Percentiles rank a stretch among this genome's conserved stretches.
Conservation (phyloP, 2,329 filamentous ascomycete genomes). For the Aspergillus phoenicis region DNA sequence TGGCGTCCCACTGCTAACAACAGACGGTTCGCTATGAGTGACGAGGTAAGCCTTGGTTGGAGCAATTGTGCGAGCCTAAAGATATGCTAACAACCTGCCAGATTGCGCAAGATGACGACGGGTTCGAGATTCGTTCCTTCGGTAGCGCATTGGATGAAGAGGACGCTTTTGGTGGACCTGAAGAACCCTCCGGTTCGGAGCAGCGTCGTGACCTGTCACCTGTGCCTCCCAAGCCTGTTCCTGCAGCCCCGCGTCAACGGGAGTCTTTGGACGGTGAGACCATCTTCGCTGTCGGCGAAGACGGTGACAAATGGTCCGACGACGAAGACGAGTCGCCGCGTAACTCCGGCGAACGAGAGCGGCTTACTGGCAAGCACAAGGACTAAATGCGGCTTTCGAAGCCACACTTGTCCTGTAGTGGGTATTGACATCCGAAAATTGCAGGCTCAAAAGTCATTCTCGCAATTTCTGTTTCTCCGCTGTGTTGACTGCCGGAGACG, state of each 20-base stretch:
- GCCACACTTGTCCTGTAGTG: not conserved
- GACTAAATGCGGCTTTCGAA: constrained; percentile 14
- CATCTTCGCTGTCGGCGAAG: constrained; percentile 88
- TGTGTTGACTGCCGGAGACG: constrained; percentile 16
- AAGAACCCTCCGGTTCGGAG: constrained; percentile 36
- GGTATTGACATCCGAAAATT: not conserved
- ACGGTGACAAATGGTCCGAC: constrained; percentile 82
- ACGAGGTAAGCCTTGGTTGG: constrained; percentile 63
- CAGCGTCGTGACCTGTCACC: constrained; percentile 42
- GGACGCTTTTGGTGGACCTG: constrained; percentile 48
- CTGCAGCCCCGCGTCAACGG: constrained; percentile 54
- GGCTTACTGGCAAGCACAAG: constrained; percentile 54
- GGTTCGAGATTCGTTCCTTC: constrained; percentile 94
- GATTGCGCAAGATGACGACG: constrained; percentile 97
- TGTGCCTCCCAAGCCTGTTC: constrained; percentile 53
- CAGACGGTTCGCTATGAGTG: constrained; percentile 95
- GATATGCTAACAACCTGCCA: constrained; percentile 39
- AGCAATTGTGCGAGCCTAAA: not conserved
- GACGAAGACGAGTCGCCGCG: constrained; percentile 59
- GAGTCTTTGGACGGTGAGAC: constrained; percentile 83
- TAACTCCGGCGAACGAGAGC: constrained; percentile 54
- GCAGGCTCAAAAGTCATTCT: not conserved
- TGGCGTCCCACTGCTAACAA: constrained; percentile 98
- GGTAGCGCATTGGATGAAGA: constrained; percentile 72
- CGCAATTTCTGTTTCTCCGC: not conserved